Conservation (phyloP, 176 grass and related monocot genomes). For the Raddia distichophylla region DNA sequence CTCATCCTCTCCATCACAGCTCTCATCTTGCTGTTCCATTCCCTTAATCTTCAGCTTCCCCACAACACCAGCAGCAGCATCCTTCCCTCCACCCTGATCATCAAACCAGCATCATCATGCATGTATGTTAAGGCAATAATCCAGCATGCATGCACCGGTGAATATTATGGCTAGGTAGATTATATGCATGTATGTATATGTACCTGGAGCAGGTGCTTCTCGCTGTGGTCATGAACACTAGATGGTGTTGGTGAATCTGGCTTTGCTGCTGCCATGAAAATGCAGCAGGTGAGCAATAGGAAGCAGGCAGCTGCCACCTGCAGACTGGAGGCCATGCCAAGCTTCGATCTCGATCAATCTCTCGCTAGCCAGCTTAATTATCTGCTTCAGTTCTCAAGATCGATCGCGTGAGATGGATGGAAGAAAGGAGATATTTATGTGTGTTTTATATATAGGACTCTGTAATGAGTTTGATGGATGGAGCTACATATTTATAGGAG, state of each 20-base stretch:
- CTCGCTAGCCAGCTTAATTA: too few relatives aligned
- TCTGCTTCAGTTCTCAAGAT: neutral
- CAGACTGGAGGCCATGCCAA: neutral
- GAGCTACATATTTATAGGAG: too few relatives aligned
- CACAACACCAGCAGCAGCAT: neutral
- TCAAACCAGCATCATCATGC: neutral
- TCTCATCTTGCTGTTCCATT: neutral
- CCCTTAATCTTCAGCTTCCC: neutral
- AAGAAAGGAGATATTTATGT: too few relatives aligned
- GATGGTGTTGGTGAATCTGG: neutral
- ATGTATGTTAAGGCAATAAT: neutral
- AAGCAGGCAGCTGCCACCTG: neutral
- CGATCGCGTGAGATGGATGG: too few relatives aligned
- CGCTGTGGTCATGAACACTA: neutral
- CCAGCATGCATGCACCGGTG: too few relatives aligned
- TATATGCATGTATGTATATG: too few relatives aligned
- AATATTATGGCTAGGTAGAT: too few relatives aligned
- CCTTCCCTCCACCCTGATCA: neutral
- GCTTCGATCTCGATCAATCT: neutral
- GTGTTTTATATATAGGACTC: too few relatives aligned
- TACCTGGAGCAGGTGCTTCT: neutral
- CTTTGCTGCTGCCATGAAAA: neutral
- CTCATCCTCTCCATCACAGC: constrained; percentile 11
- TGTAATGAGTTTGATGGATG: too few relatives aligned
- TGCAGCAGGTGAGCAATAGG: neutral